Evolutionary conservation across 495 filamentous ascomycete species (phyloP), one percentile per base, ranked within the genome.

Genomic region (Lichina pygmaea): DNA sequence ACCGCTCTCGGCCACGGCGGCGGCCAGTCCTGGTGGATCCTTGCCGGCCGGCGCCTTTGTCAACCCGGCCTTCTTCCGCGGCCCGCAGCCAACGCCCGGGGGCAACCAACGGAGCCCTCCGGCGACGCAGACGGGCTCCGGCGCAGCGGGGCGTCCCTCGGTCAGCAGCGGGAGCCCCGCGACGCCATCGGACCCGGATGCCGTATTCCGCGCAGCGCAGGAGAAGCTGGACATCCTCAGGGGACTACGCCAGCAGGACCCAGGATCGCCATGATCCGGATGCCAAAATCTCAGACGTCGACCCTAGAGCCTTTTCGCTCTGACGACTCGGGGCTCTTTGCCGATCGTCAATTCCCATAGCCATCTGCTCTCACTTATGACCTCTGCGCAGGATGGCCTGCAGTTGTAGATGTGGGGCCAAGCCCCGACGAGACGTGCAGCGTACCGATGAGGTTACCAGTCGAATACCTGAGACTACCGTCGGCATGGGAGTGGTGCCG

Each of bases 1-100:
- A 7, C 36, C 36, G 10, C 11, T 39, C 36, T 3, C 45, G 12
- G 37, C 38, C 38, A 36, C 16, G 33, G 41, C 38, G 36, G 48
- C 46, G 56, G 16, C 49, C 51, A 24, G 49, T 53, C 31, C 44
- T 52, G 34, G 42, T 52, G 38, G 43, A 53, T 31, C 37, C 24
- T 49, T 59, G 11, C 61, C 63, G 0, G 53, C 60, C n/a, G 72
- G 69, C 33, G 63, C 70, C 2, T 73, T 75, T 44, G 65, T 81
- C 50, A 80, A 77, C 45, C 77, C 77, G 6, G 64, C 71, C 0
- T 76, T 81, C 59, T 64, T 80, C 49, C 62, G 62, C 49, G 56
- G 57, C 30, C 45, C 65, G 46, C 62, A 65, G 44, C 62, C 64
- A 43, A 60, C 62, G 37, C 62, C 58, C 31, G 61, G 65, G 31